These are phyloP conservation scores for Monilinia vaccinii-corymbosi DNA, from an alignment of 2,329 filamentous ascomycete genomes.

Conservation along the genomic window DNA sequence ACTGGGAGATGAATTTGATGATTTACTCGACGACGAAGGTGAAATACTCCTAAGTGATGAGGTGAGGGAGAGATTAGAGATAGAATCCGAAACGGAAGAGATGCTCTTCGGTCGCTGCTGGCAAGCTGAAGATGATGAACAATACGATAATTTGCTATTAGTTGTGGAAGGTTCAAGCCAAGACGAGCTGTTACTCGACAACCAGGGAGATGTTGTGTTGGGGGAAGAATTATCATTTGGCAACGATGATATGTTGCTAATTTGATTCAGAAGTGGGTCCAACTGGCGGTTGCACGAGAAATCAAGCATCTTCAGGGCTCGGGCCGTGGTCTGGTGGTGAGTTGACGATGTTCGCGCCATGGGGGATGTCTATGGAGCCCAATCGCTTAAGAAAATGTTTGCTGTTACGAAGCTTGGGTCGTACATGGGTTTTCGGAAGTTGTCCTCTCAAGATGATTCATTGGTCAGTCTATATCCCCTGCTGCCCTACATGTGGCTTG, in stretches of 20 bases:
- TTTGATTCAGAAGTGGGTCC: background rate
- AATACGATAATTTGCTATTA: slow-evolving; percentile 7
- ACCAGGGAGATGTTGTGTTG: background rate
- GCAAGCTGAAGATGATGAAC: background rate
- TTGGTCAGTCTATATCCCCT: background rate
- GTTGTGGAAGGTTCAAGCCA: background rate
- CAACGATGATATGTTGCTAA: background rate
- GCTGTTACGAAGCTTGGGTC: background rate
- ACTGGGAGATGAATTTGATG: slow-evolving; percentile 8
- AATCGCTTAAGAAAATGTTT: background rate
- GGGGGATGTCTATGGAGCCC: too few species aligned
- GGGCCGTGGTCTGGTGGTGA: too few species aligned
- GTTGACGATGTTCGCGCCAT: background rate
- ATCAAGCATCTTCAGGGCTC: background rate
- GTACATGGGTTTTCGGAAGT: background rate
- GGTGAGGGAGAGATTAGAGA: slow-evolving; percentile 14
- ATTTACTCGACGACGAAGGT: slow-evolving; percentile 14
- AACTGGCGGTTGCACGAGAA: background rate
- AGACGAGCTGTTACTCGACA: background rate
- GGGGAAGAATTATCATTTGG: background rate
- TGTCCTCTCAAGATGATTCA: background rate
- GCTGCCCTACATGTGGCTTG: background rate
- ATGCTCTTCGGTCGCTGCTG: slow-evolving; percentile 17
- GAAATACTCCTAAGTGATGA: slow-evolving; percentile 12
- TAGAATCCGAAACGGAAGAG: slow-evolving; percentile 18